Base-by-base conservation (phyloP, 2,329 filamentous ascomycete species). In the Penicillium sp. region DNA sequence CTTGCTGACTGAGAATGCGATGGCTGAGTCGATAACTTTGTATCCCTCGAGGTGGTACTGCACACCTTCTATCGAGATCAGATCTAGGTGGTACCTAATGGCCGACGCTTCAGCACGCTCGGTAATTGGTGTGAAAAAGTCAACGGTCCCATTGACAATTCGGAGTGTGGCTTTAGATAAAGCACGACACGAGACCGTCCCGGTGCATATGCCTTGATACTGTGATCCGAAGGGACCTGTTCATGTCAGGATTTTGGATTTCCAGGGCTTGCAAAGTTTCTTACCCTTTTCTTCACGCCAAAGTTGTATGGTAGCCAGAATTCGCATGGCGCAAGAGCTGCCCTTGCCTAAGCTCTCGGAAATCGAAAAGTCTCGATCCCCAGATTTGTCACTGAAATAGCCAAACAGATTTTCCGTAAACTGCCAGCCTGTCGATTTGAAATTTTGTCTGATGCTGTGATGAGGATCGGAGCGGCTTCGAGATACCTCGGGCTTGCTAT, bases 211-310 rank as follows among this genome's bases (percentile, higher is more conserved):
- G 2, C 45, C 45, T 48, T 48, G 45, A 48, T 48, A 48, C 6
- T 10, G 6, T n/a, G 45, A 28, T 14, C 25, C 25, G 6, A 48
- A 3, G 8, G 1, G 13, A n/a, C 25, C 45, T 48, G 16, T 28
- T 6, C 1, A 48, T n/a, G 45, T 48, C 14, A 48, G 5, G n/a
- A 10, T 30, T 7, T 48, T 13, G 28, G 8, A 4, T 6, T 28
- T 6, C 7, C 10, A 4, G 16, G 2, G 1, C 4, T 10, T 16
- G 4, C 2, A 0, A 28, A n/a, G 7, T 30, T 7, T 13, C 4
- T 48, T 48, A 48, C 45, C 45, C 30, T 48, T n/a, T n/a, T 48
- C 25, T 48, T 48, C 8, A 22, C 40, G 45, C 45, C 45, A 48
- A 30, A 48, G 6, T n/a, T 48, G 13, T n/a, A 48, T 28, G 0